phyloP scores from a whole-genome alignment of 345 rosid genomes.

The Salix dunnii region DNA sequence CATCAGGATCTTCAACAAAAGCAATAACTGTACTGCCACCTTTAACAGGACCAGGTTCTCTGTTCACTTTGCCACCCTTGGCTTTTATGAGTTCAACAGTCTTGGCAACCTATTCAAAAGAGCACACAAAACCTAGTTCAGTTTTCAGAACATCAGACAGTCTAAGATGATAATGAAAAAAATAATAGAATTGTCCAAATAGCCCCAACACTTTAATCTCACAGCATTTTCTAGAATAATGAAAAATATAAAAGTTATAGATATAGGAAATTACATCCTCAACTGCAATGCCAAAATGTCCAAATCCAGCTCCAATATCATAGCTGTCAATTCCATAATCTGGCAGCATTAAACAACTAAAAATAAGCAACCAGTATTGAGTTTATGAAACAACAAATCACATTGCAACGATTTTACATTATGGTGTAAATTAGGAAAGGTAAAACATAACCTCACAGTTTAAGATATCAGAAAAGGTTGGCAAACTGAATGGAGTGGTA shows the following conservation, averaged over 20 bases:
- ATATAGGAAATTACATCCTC: slow-evolving; percentile 65
- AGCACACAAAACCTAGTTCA: background rate
- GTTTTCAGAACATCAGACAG: background rate
- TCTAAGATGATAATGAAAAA: background rate
- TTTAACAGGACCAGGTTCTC: slow-evolving; percentile 94
- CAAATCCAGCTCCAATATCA: slow-evolving; percentile 85
- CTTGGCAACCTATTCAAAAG: slow-evolving; percentile 61
- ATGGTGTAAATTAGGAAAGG: background rate
- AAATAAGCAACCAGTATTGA: background rate
- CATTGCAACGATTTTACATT: background rate
- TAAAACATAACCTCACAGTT: background rate
- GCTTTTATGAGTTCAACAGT: slow-evolving; percentile 84
- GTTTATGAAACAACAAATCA: background rate
- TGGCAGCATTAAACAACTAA: slow-evolving; percentile 24
- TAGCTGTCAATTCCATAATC: slow-evolving; percentile 96
- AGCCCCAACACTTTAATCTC: background rate
- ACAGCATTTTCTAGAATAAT: background rate
- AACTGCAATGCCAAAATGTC: slow-evolving; percentile 94
- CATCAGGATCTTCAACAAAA: slow-evolving; percentile 94
- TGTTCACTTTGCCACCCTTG: slow-evolving; percentile 84
- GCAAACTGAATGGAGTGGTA: background rate
- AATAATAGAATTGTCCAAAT: background rate
- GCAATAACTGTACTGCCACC: slow-evolving; percentile 91
- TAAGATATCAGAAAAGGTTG: background rate
- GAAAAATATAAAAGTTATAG: background rate